A percentile compares a stretch with the other conserved stretches of the same genome.
phyloP scores from a whole-genome alignment of 2,329 filamentous ascomycete genomes.

The Scedosporium apiospermum region DNA sequence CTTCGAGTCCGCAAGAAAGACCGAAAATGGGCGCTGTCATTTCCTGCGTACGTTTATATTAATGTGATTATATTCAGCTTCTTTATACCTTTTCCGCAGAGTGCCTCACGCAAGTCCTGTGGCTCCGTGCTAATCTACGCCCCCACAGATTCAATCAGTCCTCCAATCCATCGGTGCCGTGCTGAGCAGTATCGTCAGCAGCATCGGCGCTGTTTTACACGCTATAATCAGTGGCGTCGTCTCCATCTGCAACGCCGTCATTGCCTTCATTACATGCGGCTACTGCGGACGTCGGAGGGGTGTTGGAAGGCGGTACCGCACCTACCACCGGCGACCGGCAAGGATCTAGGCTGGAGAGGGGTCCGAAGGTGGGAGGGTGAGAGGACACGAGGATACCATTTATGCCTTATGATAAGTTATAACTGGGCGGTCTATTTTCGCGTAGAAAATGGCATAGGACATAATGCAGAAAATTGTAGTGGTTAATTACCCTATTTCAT shows the following conservation, averaged over 20 bases:
- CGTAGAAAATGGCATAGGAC: too few relatives aligned
- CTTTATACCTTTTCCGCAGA: not conserved
- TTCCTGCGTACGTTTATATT: constrained; percentile 62
- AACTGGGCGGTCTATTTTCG: too few relatives aligned
- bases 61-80: not conserved
- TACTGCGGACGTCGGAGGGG: constrained; percentile 18
- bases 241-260: constrained; percentile 54
- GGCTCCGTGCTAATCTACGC: too few relatives aligned
- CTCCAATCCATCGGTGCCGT: constrained; percentile 56
- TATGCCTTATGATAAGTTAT: too few relatives aligned
- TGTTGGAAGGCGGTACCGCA: not conserved
- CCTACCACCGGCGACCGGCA: constrained; percentile 20
- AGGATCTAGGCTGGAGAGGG: constrained; percentile 6
- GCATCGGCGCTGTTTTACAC: constrained; percentile 53
- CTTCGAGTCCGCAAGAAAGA: too few relatives aligned
- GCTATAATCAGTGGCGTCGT: constrained; percentile 61
- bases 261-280: constrained; percentile 54
- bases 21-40: constrained; percentile 66
- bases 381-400: not conserved
- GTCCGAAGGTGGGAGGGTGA: not conserved
- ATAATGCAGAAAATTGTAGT: too few relatives aligned
- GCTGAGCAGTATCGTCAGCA: constrained; percentile 60
- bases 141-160: constrained; percentile 42
- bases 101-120: too few relatives aligned
- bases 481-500: too few relatives aligned